These are phyloP conservation scores for Raddia distichophylla DNA, from an alignment of 176 grass and related monocot genomes.

Conservation along the genomic window DNA sequence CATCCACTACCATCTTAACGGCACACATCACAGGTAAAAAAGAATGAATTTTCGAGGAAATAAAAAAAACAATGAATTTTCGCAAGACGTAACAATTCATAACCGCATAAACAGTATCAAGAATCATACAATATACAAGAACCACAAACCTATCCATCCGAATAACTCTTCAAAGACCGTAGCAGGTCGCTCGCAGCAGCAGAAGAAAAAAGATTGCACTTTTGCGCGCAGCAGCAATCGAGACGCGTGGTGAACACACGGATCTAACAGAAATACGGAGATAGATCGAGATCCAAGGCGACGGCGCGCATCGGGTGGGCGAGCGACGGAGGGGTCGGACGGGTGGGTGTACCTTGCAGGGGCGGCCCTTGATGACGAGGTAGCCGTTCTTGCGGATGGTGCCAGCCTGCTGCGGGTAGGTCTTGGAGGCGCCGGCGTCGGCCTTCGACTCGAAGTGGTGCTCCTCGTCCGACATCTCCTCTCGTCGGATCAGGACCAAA, in stretches of 20 bases:
- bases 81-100: neutral
- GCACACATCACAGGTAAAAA: neutral
- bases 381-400: slow-evolving; percentile 39
- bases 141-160: neutral
- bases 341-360: slow-evolving; percentile 36
- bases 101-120: neutral
- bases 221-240: neutral
- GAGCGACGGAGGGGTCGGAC: neutral
- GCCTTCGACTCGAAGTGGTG: slow-evolving; percentile 49
- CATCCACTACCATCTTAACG: neutral
- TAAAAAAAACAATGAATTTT: neutral
- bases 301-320: neutral
- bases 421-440: slow-evolving; percentile 44
- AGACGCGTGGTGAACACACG: neutral
- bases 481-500: neutral
- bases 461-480: slow-evolving; percentile 43
- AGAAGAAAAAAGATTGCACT: neutral
- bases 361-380: slow-evolving; percentile 40
- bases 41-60: neutral
- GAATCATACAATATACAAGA: neutral
- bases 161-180: too few relatives aligned
- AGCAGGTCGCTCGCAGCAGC: neutral
- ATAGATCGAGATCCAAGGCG: neutral
- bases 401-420: slow-evolving; percentile 49
- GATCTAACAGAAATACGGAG: neutral